phyloP scores from a whole-genome alignment of 2,329 filamentous ascomycete genomes.

The Pestalotiopsis sp. region DNA sequence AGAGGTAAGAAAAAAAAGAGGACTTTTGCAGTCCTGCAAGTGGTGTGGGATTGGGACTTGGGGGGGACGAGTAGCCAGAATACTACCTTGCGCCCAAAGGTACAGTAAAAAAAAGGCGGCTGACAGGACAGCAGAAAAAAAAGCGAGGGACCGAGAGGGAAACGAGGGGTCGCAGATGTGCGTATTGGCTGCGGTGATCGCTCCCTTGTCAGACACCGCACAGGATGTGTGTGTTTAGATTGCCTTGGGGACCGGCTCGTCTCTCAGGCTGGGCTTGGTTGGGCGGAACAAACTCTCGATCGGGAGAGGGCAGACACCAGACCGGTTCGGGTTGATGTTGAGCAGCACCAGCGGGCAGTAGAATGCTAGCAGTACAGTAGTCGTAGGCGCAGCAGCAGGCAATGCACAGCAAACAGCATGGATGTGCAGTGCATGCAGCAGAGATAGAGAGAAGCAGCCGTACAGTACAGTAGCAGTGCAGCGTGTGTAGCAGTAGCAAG shows the following conservation, averaged over 20 bases:
- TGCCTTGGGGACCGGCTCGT: background rate
- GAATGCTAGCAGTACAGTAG: background rate
- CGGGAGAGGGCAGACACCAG: background rate
- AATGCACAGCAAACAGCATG: conserved; percentile 6
- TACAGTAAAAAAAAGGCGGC: conserved; percentile 3
- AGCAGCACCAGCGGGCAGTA: background rate
- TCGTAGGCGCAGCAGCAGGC: background rate
- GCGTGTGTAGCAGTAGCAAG: background rate
- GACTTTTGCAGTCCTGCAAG: conserved; percentile 9
- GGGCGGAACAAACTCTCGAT: background rate
- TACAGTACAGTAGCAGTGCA: conserved; percentile 7
- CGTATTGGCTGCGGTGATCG: background rate
- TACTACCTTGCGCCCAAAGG: conserved; percentile 9
- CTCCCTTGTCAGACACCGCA: conserved; percentile 12
- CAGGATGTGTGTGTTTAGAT: background rate
- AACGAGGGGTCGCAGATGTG: conserved; percentile 3
- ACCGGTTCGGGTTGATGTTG: background rate
- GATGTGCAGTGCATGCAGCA: background rate
- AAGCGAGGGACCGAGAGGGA: conserved; percentile 8
- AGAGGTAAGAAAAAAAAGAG: conserved; percentile 23
- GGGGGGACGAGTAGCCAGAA: background rate
- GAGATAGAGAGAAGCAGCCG: background rate
- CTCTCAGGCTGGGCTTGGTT: background rate
- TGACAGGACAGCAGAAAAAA: conserved; percentile 3
- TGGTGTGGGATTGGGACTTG: conserved; percentile 9